Base-by-base conservation (phyloP, 805 yeast genomes). In the Sugiyamaella chiloensis region DNA sequence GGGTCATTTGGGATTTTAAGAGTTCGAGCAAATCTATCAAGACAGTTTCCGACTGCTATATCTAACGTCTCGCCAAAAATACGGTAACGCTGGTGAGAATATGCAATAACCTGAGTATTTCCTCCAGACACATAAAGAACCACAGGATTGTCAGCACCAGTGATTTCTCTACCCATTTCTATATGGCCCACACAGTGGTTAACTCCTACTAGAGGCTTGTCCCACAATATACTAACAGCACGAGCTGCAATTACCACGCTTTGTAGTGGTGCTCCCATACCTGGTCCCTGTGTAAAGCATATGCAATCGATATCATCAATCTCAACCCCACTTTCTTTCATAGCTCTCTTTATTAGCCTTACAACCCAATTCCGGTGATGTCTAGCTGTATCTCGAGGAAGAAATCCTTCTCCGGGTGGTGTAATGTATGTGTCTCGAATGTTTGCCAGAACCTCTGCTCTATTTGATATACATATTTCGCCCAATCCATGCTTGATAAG, bases 61-160 rank as follows among this genome's bases (percentile, higher is more conserved):
- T 93, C 99, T 48, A 93, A 70, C 0, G 99, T 93, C 64, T 93
- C 99, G n/a, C 99, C 99, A 66, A 93, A 93, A n/a, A 93, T 93
- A 56, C 99, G 76, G 67, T 93, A 93, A 57, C 96, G 67, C 61
- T 91, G 96, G 57, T 85, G 85, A 3, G 96, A 86, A 65, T 93
- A 93, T 1, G 99, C 99, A 64, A 93, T 93, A 17, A 93, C 95
- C 65, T 93, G 99, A 1, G 99, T 93, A 65, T 93, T 93, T 44
- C 99, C 99, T 12, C 99, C 99, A 65, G 96, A 87, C 8, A 93
- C 99, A 60, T 93, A 93, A 44, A 93, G 71, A 7, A 93, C 99
- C 42, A 93, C 98, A 0, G 99, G 99, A 61, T 93, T 91, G n/a
- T 74, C 75, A 0, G 98, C 98, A n/a, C 93, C 95, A 0, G 99